Evolutionary conservation across 2,329 filamentous ascomycete species (phyloP), one percentile per base, ranked within the genome.

Genomic region (Venturia aucupariae): DNA sequence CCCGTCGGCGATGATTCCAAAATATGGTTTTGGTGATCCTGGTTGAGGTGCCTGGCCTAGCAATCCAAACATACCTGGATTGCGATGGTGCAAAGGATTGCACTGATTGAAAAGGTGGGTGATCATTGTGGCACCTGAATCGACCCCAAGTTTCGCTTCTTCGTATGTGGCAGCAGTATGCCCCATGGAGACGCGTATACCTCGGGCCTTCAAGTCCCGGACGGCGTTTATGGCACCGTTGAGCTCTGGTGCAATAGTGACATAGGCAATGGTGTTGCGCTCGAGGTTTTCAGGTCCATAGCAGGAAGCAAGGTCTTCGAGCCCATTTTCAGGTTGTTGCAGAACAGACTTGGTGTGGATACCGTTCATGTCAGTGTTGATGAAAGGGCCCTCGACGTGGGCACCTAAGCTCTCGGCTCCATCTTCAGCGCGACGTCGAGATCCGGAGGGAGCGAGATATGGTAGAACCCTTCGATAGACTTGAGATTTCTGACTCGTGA

Each of bases 21-120:
- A 97, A 75, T 84, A 96, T 0, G 92, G 92, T 62, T 87, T 81
- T 80, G 62, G 46, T 55, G 39, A 44, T 22, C 57, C 8, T 17
- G 68, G 22, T 69, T 17, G 22, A 51, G 51, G 7, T 17, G 51
- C 61, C 2, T 74, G 75, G 66, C 92, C 91, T 17, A 97, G 79
- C 0, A 95, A 85, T 35, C 92, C 92, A 73, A 96, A 96, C 69
- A 96, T 86, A 44, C 92, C 92, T 0, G 92, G 92, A 75, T 96
- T 92, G 65, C 92, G 88, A 79, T 97, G 91, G 74, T 94, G 90
- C 61, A 96, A 84, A 17, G 91, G 91, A 0, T 87, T 84, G 92
- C 96, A 96, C 32, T 92, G 92, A 74, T 96, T 96, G 84, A 96
- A 96, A 1, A 96, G 81, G 72, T 96, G 92, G 0, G 92, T 96